Percentiles rank a stretch among this genome's conserved stretches.
Conservation (phyloP, 2,329 filamentous ascomycete genomes). For the Escovopsis sp. region DNA sequence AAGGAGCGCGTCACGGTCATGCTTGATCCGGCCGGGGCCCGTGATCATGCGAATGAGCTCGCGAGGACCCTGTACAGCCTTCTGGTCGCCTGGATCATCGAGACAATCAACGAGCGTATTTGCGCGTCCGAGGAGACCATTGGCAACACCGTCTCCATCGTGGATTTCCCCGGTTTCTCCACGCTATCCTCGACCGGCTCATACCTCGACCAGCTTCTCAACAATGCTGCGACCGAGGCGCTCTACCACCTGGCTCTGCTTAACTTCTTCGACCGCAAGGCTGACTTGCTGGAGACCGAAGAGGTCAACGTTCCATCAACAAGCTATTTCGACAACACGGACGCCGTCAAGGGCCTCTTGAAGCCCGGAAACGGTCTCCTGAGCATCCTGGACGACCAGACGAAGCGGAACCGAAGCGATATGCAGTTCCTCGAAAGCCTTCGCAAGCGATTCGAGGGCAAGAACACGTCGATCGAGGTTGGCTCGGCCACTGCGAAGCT, state of each 20-base stretch:
- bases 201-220: slow-evolving; percentile 78
- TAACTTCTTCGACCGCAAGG: slow-evolving; percentile 90
- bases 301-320: slow-evolving; percentile 82
- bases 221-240: slow-evolving; percentile 83
- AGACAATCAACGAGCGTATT: slow-evolving; percentile 77
- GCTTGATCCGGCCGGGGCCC: slow-evolving; percentile 82
- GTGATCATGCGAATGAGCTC: slow-evolving; percentile 84
- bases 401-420: slow-evolving; percentile 73
- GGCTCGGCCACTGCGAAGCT: slow-evolving; percentile 58
- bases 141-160: slow-evolving; percentile 82
- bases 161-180: slow-evolving; percentile 92
- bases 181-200: slow-evolving; percentile 73
- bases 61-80: slow-evolving; percentile 87
- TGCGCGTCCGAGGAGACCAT: slow-evolving; percentile 80
- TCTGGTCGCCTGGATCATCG: slow-evolving; percentile 84
- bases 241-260: slow-evolving; percentile 88
- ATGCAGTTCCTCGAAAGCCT: slow-evolving; percentile 81
- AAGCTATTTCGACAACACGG: slow-evolving; percentile 95
- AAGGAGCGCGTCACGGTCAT: slow-evolving; percentile 97
- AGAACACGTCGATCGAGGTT: slow-evolving; percentile 79
- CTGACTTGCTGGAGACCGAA: slow-evolving; percentile 84
- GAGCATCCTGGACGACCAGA: slow-evolving; percentile 92
- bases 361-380: slow-evolving; percentile 87
- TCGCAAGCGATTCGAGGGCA: slow-evolving; percentile 84
- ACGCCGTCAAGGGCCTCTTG: slow-evolving; percentile 79